A percentile compares a stretch with the other conserved stretches of the same genome.
These are phyloP conservation scores for Ophiostoma australiae DNA, from an alignment of 2,329 filamentous ascomycete species.

Conservation along the genomic window DNA sequence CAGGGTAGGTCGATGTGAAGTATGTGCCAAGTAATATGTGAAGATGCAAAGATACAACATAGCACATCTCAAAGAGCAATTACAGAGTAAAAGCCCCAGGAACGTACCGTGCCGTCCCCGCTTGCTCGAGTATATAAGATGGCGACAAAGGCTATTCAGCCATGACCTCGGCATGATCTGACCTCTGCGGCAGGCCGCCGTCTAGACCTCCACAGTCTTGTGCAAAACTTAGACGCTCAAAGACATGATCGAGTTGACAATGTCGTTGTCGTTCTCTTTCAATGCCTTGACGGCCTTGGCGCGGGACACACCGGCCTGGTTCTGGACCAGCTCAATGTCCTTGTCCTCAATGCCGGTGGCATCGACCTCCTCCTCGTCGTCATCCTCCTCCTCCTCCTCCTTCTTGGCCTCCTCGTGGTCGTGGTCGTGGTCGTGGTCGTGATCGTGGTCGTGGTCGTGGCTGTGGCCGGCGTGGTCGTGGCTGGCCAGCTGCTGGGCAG, in stretches of 20 bases:
- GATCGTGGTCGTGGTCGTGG: conserved; percentile 57
- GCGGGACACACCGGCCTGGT: conserved; percentile 90
- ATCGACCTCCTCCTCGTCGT: conserved; percentile 93
- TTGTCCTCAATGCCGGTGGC: conserved; percentile 93
- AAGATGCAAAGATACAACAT: not conserved
- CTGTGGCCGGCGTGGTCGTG: conserved; percentile 63
- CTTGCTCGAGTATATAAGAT: not conserved
- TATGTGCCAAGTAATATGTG: not conserved
- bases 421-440: conserved; percentile 43
- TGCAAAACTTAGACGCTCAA: conserved; percentile 63
- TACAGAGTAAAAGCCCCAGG: not conserved
- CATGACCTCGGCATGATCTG: not conserved
- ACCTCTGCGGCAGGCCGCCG: not conserved
- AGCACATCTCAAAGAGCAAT: not conserved
- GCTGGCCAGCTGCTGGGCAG: conserved; percentile 88
- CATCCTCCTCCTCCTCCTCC: conserved; percentile 73
- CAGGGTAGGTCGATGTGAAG: not conserved
- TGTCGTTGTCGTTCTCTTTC: conserved; percentile 99
- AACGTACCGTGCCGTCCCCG: not conserved
- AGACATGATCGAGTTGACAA: conserved; percentile 99
- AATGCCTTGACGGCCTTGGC: conserved; percentile 99
- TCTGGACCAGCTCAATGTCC: conserved; percentile 99
- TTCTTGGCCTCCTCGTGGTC: conserved; percentile 59
- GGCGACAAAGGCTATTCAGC: not conserved
- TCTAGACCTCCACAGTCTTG: conserved; percentile 7